These are phyloP conservation scores for Tolypocladium guangdongense DNA, from an alignment of 2,329 filamentous ascomycete genomes.

Conservation along the genomic window DNA sequence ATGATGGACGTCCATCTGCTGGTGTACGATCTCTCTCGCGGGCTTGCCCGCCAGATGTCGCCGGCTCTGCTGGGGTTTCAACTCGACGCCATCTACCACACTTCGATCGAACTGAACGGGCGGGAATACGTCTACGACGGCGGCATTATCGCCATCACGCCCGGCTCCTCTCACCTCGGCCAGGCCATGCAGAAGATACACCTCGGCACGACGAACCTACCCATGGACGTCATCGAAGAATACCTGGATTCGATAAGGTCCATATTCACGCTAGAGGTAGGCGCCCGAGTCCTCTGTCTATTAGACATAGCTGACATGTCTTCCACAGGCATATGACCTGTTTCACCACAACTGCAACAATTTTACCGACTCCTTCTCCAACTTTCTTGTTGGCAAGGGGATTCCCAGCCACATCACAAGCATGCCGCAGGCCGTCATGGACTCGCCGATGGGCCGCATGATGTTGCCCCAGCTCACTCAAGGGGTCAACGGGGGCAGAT, in stretches of 20 bases:
- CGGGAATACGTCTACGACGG: constrained; percentile 86
- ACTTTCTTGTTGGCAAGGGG: constrained; percentile 77
- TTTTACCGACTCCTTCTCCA: constrained; percentile 85
- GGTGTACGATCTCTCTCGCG: constrained; percentile 66
- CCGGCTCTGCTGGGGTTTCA: constrained; percentile 41
- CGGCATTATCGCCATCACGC: constrained; percentile 69
- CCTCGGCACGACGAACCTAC: constrained; percentile 68
- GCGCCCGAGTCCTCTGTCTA: background rate
- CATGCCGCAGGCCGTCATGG: constrained; percentile 74
- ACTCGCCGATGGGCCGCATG: constrained; percentile 82
- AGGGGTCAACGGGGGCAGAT: constrained; percentile 37
- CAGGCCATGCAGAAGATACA: constrained; percentile 64
- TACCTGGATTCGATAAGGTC: constrained; percentile 76
- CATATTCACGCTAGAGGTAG: constrained; percentile 70
- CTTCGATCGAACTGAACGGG: constrained; percentile 73
- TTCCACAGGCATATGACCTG: constrained; percentile 70
- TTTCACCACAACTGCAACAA: constrained; percentile 96
- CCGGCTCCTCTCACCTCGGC: constrained; percentile 80
- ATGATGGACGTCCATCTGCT: constrained; percentile 67
- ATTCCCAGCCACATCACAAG: constrained; percentile 82
- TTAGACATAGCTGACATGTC: background rate
- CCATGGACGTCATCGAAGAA: constrained; percentile 71
- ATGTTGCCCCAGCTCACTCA: constrained; percentile 58
- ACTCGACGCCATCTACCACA: constrained; percentile 93
- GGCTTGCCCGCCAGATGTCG: constrained; percentile 45